Evolutionary conservation across 2,329 filamentous ascomycete species (phyloP), one percentile per base, ranked within the genome.

Genomic region (Colletotrichum agaves): DNA sequence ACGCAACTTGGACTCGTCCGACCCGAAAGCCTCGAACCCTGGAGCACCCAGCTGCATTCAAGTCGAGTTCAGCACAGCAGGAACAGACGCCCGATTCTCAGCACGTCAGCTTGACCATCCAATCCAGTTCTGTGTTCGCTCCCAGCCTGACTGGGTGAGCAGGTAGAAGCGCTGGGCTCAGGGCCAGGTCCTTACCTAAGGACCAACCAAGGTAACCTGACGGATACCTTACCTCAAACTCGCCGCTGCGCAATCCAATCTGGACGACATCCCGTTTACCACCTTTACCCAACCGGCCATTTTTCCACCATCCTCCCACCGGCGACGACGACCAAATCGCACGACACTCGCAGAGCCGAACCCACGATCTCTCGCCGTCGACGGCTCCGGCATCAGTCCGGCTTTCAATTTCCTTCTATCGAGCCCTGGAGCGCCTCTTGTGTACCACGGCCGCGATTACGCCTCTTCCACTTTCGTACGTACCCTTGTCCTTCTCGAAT

Each of bases 391-490:
- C 10, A 13, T 37, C 35, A 11, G 10, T 15, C 12, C 35, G 11
- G 10, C 11, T 44, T 61, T 46, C 60, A 21, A 39, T 41, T 33
- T 23, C 15, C 57, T 12, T 44, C 17, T 12, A 43, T 52, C 50
- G 23, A 58, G 39, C 5, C 19, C 33, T 27, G 53, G 46, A 31
- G 27, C 44, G 44, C 31, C 58, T 23, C 56, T 63, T 63, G 55
- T 43, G 66, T 55, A 37, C 67, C 23, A 31, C 47, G 5, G 11
- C 35, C 5, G 35, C 35, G 35, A 37, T 37, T 3, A 62, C 55
- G 15, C 35, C 52, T 62, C 67, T 67, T 39, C 67, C 52, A 46
- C 61, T 68, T 69, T 63, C 62, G 66, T 67, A 69, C 57, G 62
- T 69, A 47, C 49, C 63, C 66, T 69, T 23, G 47, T 64, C 44